Evolutionary conservation across 2,329 filamentous ascomycete species (phyloP).

Genomic region (Nigrospora osmanthi): DNA sequence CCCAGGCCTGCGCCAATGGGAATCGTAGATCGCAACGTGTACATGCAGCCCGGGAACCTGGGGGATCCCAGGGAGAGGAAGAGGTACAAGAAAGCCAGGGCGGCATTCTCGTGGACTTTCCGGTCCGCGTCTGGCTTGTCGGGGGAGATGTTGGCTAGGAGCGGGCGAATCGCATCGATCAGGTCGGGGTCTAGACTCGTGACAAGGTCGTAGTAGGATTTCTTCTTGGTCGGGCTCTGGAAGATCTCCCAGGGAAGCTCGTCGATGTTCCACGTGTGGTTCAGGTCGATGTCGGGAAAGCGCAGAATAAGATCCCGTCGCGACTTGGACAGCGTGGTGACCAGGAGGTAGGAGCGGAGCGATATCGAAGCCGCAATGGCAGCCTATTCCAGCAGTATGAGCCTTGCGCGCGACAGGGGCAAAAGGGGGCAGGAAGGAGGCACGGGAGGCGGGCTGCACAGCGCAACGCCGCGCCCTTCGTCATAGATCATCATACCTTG

Average conservation of each 20-base stretch:
- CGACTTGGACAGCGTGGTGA: constrained; percentile 89
- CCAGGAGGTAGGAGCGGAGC: constrained; percentile 89
- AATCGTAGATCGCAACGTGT: constrained; percentile 88
- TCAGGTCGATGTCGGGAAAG: constrained; percentile 84
- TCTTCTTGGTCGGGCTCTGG: constrained; percentile 76
- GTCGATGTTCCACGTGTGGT: constrained; percentile 92
- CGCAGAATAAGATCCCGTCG: constrained; percentile 78
- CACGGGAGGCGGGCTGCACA: not conserved
- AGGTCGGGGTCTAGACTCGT: constrained; percentile 79
- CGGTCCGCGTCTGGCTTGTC: constrained; percentile 60
- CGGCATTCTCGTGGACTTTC: constrained; percentile 78
- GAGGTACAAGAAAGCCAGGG: constrained; percentile 83
- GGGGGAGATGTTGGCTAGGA: constrained; percentile 64
- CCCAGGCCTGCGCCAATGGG: constrained; percentile 87
- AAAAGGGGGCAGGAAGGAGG: too few relatives aligned
- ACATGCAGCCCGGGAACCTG: constrained; percentile 73
- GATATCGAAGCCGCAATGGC: constrained; percentile 94
- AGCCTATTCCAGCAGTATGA: constrained; percentile 39
- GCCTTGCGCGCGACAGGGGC: not conserved
- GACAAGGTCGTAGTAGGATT: constrained; percentile 86
- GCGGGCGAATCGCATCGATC: constrained; percentile 70
- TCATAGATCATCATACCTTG: constrained; percentile 50
- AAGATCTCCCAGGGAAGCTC: constrained; percentile 82
- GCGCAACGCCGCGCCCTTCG: not conserved
- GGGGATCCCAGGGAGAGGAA: constrained; percentile 80